These are phyloP conservation scores for Sporobolomyces roseus DNA, from an alignment of 768 basidiomycete species.

Conservation along the genomic window DNA sequence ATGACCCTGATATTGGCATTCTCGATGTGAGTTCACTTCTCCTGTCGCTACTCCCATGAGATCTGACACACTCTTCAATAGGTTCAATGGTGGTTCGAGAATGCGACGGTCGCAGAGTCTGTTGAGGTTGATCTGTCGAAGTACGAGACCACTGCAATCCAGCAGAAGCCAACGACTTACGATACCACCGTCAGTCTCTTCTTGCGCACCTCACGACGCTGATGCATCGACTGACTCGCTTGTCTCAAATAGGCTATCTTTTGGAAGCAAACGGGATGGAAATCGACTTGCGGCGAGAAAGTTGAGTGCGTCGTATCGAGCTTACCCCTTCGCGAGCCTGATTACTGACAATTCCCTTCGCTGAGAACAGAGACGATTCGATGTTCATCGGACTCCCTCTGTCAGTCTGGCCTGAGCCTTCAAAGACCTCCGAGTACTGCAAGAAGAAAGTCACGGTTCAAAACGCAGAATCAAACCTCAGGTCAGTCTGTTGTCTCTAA, in stretches of 20 bases:
- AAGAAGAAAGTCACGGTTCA: constrained; percentile 1
- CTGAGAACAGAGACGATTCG: constrained; percentile 1
- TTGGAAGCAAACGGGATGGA: constrained; percentile 19
- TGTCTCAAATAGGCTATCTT: constrained; percentile 11
- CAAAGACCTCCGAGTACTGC: constrained; percentile 1
- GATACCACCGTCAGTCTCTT: constrained; percentile 1
- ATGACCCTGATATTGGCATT: neutral
- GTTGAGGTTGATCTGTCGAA: neutral
- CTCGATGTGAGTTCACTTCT: neutral
- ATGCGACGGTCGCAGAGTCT: neutral
- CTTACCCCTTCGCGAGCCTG: too few relatives aligned
- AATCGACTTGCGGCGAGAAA: constrained; percentile 1
- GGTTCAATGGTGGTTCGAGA: constrained; percentile 21
- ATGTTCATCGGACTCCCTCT: constrained; percentile 6
- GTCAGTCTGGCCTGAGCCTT: neutral
- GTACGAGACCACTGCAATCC: constrained; percentile 3
- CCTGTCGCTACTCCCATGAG: neutral
- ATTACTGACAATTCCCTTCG: too few relatives aligned
- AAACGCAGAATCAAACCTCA: neutral
- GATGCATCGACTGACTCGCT: neutral
- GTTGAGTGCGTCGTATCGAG: constrained; percentile 10
- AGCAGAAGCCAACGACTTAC: neutral
- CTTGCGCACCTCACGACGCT: neutral
- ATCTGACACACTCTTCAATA: neutral
- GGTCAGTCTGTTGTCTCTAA: neutral